Base-by-base conservation (phyloP, 2,329 filamentous ascomycete genomes). In the Ophiocordyceps unilateralis region DNA sequence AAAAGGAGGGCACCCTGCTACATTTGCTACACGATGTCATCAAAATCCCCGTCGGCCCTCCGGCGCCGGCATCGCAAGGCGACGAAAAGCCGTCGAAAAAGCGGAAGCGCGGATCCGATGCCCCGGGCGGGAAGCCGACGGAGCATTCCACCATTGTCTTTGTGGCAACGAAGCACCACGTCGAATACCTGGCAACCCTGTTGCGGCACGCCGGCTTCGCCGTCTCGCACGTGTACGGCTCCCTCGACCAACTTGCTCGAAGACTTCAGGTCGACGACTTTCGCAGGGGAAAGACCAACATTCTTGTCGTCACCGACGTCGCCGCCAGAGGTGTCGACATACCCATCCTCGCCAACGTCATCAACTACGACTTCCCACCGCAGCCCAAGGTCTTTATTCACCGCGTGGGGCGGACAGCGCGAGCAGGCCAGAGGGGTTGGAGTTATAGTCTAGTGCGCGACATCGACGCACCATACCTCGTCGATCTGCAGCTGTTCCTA, bases 321-420 rank as follows among this genome's bases (percentile, higher is more conserved):
- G 91, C 91, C 14, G 91, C 91, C 20, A 76, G 91, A 69, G 89
- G 91, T 76, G 93, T 98, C 47, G 91, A 98, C 76, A 94, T 98
- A 51, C 91, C 91, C 0, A 75, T 95, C 40, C 71, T 98, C 30
- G 88, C 86, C 44, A 96, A 98, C 57, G 91, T 98, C 46, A 89
- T 98, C 67, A 96, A 98, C 67, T 98, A 93, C 62, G 89, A 96
- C 56, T 98, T 98, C 50, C 89, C 91, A 3, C 83, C 89, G 2
- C 91, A 96, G 55, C 86, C 91, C 19, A 98, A 98, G 63, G 79
- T 98, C 37, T 98, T 93, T 54, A 83, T 98, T 23, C 91, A 98
- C 62, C 81, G 91, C 57, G 91, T 98, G 40, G 91, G 91, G 53
- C 81, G 91, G 64, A 98, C 93, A 22, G 93, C 91, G 36, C 78